phyloP scores from a whole-genome alignment of 257 asterid genomes.

The Solanum lycopersicoides region DNA sequence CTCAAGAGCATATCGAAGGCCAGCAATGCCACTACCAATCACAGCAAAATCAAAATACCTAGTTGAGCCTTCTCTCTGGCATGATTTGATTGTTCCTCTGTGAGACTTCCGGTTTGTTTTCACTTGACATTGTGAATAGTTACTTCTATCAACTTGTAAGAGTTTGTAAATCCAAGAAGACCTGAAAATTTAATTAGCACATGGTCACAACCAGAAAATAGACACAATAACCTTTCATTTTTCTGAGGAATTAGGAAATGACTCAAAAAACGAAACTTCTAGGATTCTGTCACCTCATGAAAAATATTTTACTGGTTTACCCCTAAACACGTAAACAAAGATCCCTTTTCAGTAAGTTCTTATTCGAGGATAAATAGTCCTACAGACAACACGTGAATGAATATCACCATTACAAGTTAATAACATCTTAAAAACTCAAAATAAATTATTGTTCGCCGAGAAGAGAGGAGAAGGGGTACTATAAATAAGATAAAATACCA shows the following conservation, averaged over 20 bases:
- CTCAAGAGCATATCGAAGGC: slow-evolving; percentile 97
- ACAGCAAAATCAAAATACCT: slow-evolving; percentile 82
- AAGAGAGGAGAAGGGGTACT: not conserved
- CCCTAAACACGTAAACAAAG: not conserved
- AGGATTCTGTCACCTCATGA: not conserved
- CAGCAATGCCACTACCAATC: slow-evolving; percentile 98
- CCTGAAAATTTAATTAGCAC: slow-evolving; percentile 33
- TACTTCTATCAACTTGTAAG: slow-evolving; percentile 18
- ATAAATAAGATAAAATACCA: not conserved
- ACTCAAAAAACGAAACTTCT: not conserved
- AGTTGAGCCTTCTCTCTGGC: slow-evolving; percentile 46
- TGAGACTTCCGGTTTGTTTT: slow-evolving; percentile 21
- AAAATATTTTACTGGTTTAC: not conserved
- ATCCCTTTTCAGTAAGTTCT: not conserved
- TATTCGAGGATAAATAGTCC: not conserved
- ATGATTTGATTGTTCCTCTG: slow-evolving; percentile 31
- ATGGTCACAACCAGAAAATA: slow-evolving; percentile 1
- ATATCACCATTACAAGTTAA: not conserved
- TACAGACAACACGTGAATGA: not conserved
- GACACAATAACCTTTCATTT: not conserved
- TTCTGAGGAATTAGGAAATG: not conserved
- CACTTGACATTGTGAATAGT: slow-evolving; percentile 12
- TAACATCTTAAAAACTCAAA: not conserved
- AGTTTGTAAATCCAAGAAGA: slow-evolving; percentile 43
- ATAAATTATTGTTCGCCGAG: not conserved